Evolutionary conservation across 139 green algal genomes (phyloP), one percentile per base, ranked within the genome.

Genomic region (Yamagishiella unicocca): DNA sequence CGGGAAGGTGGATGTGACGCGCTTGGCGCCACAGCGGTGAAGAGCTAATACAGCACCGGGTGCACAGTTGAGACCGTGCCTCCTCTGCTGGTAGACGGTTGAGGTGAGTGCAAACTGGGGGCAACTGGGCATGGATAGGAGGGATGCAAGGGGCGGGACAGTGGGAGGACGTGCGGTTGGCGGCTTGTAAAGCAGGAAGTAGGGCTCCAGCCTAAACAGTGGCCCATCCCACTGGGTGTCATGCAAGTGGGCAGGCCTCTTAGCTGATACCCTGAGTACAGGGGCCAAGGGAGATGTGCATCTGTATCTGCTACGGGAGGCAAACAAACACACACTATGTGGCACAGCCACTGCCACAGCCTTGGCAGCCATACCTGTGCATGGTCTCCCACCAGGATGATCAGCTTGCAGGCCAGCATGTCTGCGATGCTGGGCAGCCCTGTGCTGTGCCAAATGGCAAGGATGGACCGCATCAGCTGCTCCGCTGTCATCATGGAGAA

Each of bases 331-430:
- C n/a, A n/a, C n/a, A n/a, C n/a, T n/a, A n/a, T n/a, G n/a, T n/a
- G n/a, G n/a, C n/a, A n/a, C n/a, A n/a, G n/a, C n/a, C n/a, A n/a
- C n/a, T n/a, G n/a, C n/a, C n/a, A n/a, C n/a, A n/a, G n/a, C n/a
- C n/a, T n/a, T n/a, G n/a, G n/a, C n/a, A n/a, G n/a, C n/a, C n/a
- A n/a, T n/a, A n/a, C n/a, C n/a, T n/a, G n/a, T n/a, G n/a, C n/a
- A n/a, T n/a, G n/a, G n/a, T n/a, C n/a, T n/a, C n/a, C 31, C 61
- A 70, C 61, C 61, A 70, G 31, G 61, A 70, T 70, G 22, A 70
- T 70, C 6, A 70, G 61, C 61, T 70, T 70, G 6, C 21, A 37
- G 27, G 7, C 31, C 7, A 70, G 27, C 61, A 70, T 25, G 7
- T 70, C 10, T 21, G n/a, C 21, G 10, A 25, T 19, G 27, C 61